A percentile compares a stretch with the other conserved stretches of the same genome.
phyloP scores from a whole-genome alignment of 2,329 filamentous ascomycete genomes.

The Aspergillus tamarii region DNA sequence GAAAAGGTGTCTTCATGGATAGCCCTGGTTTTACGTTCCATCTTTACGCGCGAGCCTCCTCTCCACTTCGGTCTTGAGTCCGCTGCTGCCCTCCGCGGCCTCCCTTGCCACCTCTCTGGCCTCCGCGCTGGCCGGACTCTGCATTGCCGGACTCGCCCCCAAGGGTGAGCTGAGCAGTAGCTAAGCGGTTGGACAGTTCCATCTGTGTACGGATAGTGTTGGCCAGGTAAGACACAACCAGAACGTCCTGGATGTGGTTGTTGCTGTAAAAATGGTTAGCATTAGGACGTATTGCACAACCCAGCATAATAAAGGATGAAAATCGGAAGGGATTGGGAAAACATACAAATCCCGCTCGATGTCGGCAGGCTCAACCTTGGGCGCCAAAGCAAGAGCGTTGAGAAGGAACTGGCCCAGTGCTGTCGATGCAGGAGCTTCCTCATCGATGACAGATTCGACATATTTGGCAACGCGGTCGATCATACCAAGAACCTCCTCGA shows the following conservation, averaged over 20 bases:
- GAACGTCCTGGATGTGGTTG: slow-evolving; percentile 98
- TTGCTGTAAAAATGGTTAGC: slow-evolving; percentile 62
- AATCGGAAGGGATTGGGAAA: slow-evolving; percentile 5
- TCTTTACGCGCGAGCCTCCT: slow-evolving; percentile 44
- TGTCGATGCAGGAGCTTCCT: slow-evolving; percentile 87
- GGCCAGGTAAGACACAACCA: slow-evolving; percentile 96
- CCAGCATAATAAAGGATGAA: slow-evolving; percentile 14
- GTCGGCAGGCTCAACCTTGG: slow-evolving; percentile 87
- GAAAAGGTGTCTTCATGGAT: slow-evolving; percentile 30
- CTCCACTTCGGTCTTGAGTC: slow-evolving; percentile 40
- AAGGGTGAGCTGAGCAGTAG: slow-evolving; percentile 71
- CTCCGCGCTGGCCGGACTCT: slow-evolving; percentile 40
- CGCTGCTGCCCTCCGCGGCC: slow-evolving; percentile 43
- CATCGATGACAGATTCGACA: slow-evolving; percentile 83
- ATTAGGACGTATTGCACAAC: neutral
- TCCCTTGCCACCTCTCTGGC: slow-evolving; percentile 48
- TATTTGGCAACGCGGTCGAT: slow-evolving; percentile 90
- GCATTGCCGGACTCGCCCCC: slow-evolving; percentile 48
- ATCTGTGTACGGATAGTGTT: slow-evolving; percentile 99
- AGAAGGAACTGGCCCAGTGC: slow-evolving; percentile 93
- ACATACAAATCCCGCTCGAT: slow-evolving; percentile 91
- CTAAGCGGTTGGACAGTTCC: slow-evolving; percentile 92
- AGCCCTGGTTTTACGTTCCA: slow-evolving; percentile 16
- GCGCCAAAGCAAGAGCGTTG: slow-evolving; percentile 87
- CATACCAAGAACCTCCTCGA: slow-evolving; percentile 86